phyloP scores from a whole-genome alignment of 2,329 filamentous ascomycete genomes.

The Curvularia eragrostidis region DNA sequence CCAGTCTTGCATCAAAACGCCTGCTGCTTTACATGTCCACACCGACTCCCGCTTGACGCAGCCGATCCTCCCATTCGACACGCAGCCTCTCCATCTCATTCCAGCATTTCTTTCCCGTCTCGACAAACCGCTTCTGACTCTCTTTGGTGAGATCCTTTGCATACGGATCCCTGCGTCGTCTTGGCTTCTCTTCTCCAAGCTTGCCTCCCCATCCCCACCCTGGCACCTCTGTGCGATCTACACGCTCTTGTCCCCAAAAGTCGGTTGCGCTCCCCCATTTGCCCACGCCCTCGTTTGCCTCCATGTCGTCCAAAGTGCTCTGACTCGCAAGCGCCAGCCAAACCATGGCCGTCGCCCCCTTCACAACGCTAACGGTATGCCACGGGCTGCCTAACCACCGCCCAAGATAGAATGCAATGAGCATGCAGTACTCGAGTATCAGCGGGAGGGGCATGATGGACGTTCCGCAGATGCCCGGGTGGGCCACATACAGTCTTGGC shows the following conservation, averaged over 20 bases:
- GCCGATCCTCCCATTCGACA: constrained; percentile 63
- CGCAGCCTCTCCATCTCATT: constrained; percentile 74
- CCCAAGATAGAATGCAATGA: constrained; percentile 70
- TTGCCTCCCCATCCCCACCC: constrained; percentile 77
- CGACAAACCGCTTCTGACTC: constrained; percentile 66
- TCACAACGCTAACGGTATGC: constrained; percentile 80
- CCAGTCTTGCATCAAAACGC: not conserved
- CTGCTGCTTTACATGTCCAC: constrained; percentile 31
- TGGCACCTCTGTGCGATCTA: constrained; percentile 81
- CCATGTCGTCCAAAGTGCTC: constrained; percentile 64
- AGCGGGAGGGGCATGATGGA: constrained; percentile 77
- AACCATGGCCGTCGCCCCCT: constrained; percentile 75
- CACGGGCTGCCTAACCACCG: constrained; percentile 85
- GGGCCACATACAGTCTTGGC: constrained; percentile 77
- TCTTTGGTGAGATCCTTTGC: constrained; percentile 67
- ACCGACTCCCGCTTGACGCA: constrained; percentile 50
- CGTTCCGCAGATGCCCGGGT: constrained; percentile 87
- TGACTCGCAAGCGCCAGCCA: constrained; percentile 78
- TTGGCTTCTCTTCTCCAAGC: constrained; percentile 61
- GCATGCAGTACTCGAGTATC: constrained; percentile 74
- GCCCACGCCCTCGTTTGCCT: constrained; percentile 59
- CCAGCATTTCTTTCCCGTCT: constrained; percentile 68
- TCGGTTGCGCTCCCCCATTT: constrained; percentile 88
- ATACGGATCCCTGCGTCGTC: constrained; percentile 64
- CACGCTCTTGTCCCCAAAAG: constrained; percentile 62